phyloP scores from a whole-genome alignment of 768 basidiomycete species.

The Calocybe cyanea region DNA sequence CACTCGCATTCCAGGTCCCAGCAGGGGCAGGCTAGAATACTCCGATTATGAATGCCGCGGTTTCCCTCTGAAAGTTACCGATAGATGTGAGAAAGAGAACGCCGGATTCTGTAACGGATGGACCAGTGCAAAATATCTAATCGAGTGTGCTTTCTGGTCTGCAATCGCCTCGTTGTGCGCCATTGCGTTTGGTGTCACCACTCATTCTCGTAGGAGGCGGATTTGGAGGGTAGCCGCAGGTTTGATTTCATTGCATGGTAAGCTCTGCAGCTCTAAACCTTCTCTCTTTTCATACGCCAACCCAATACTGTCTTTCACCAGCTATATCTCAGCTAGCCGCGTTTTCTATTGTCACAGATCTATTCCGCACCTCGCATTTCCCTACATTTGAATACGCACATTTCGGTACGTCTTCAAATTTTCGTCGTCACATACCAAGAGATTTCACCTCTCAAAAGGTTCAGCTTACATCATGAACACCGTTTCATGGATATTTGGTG shows the following conservation, averaged over 20 bases:
- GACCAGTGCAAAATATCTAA: slow-evolving; percentile 66
- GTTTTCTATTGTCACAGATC: slow-evolving; percentile 61
- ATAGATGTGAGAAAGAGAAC: slow-evolving; percentile 50
- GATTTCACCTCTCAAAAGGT: slow-evolving; percentile 34
- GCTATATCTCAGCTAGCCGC: slow-evolving; percentile 59
- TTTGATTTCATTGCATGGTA: slow-evolving; percentile 60
- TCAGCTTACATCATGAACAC: slow-evolving; percentile 55
- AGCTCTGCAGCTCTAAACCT: slow-evolving; percentile 1
- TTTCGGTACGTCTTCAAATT: slow-evolving; percentile 43
- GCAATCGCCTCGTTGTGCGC: slow-evolving; percentile 53
- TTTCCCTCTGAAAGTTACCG: slow-evolving; percentile 56
- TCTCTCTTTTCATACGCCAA: background rate
- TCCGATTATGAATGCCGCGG: slow-evolving; percentile 57
- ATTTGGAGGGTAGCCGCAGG: slow-evolving; percentile 75
- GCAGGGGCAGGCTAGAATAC: slow-evolving; percentile 45
- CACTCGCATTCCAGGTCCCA: slow-evolving; percentile 43
- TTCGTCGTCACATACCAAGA: background rate
- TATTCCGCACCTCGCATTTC: slow-evolving; percentile 44
- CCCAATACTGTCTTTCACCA: slow-evolving; percentile 18
- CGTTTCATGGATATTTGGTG: slow-evolving; percentile 56
- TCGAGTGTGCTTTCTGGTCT: slow-evolving; percentile 64
- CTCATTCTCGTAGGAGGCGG: slow-evolving; percentile 67
- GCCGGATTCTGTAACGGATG: slow-evolving; percentile 59
- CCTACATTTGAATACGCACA: slow-evolving; percentile 54
- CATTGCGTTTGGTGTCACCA: slow-evolving; percentile 66